Base-by-base conservation (phyloP, 352 stramenopile species). In the Phytophthora nicotianae region DNA sequence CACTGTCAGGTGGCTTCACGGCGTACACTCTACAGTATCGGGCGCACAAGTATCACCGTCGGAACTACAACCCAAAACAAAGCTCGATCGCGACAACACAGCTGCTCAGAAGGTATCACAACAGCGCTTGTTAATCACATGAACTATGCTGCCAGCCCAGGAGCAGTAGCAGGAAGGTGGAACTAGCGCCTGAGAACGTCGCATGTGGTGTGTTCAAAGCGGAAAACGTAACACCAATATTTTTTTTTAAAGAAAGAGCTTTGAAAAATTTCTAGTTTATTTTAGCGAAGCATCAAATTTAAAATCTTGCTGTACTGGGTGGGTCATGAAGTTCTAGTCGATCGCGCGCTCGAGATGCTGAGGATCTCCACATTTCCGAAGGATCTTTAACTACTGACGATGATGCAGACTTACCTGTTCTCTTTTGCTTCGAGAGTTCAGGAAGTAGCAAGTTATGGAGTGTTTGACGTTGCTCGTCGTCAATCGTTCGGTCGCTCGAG, bases 361-460 rank as follows among this genome's bases (percentile, higher is more conserved):
- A 68, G 3, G 56, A 35, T 52, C 56, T 73, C 71, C 67, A 79
- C 50, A 79, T 76, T 14, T 69, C 67, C 2, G 63, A 67, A n/a
- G 61, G 19, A 50, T 70, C 53, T 72, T 17, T 24, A 5, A 20
- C 16, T 21, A 41, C 23, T 7, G 57, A 45, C 5, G 50, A n/a
- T 23, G 27, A 11, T 20, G 58, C 17, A 23, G 8, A 45, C 7
- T 46, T 62, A 4, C 24, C 50, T 13, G 57, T 50, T 9, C 19
- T 24, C 9, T 54, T 50, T 20, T 43, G 52, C n/a, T 46, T 50
- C 3, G 65, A 27, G 0, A 65, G 40, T 35, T 54, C 27, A 27
- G 70, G 67, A 14, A 73, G 56, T 17, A 79, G 21, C 23, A 58
- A 43, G 7, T 26, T 17, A 7, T 62, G 48, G 3, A 70, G 49